A percentile compares a stretch with the other conserved stretches of the same genome.
phyloP scores from a whole-genome alignment of 176 grass and related monocot species.

The Avena atlantica region DNA sequence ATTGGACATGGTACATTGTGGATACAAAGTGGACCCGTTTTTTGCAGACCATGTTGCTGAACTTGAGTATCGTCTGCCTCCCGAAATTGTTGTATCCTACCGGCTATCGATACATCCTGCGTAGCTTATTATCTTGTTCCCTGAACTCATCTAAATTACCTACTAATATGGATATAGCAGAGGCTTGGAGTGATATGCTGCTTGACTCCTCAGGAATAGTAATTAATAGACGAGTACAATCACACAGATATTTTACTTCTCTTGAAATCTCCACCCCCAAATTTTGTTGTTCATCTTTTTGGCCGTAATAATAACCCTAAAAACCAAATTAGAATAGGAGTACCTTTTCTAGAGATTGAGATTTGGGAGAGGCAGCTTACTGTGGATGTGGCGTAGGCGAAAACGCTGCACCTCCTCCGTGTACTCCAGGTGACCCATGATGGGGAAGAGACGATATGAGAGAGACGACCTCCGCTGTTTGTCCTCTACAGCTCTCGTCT shows the following conservation, averaged over 20 bases:
- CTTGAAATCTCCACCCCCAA: too few relatives aligned
- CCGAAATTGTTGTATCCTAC: not conserved
- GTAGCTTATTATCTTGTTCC: too few relatives aligned
- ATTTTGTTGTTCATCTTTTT: too few relatives aligned
- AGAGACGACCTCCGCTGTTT: not conserved
- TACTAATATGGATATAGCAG: not conserved
- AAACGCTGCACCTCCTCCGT: not conserved
- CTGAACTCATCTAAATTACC: not conserved
- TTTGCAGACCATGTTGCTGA: too few relatives aligned
- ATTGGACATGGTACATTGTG: too few relatives aligned
- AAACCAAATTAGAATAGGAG: too few relatives aligned
- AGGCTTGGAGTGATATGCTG: conserved; percentile 1
- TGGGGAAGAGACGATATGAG: not conserved
- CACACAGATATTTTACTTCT: not conserved
- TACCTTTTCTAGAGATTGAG: too few relatives aligned
- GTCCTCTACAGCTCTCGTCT: not conserved
- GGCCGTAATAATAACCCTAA: too few relatives aligned
- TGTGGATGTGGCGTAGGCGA: not conserved
- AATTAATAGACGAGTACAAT: not conserved
- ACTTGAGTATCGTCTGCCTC: too few relatives aligned
- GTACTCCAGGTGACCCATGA: not conserved
- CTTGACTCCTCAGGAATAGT: not conserved
- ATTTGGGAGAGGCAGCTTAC: not conserved
- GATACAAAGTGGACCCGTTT: too few relatives aligned
- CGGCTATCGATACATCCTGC: not conserved